Conservation (phyloP, 176 grass and related monocot species). For the Ensete glaucum region DNA sequence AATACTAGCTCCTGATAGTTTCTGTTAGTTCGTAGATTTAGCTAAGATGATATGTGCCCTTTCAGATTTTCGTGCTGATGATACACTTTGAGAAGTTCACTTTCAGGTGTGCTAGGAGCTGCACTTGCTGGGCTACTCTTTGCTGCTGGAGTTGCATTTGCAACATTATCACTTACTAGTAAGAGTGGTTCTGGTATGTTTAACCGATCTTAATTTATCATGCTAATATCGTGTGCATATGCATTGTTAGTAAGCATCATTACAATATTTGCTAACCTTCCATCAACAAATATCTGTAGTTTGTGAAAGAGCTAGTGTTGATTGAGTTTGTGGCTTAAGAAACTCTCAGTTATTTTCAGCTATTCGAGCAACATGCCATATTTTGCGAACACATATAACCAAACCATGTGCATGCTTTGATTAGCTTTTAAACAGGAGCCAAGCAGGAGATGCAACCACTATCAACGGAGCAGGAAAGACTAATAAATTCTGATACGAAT, state of each 20-base stretch:
- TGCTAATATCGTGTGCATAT: not conserved
- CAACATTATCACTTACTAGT: conserved; percentile 39
- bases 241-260: not conserved
- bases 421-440: conserved; percentile 33
- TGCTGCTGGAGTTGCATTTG: conserved; percentile 55
- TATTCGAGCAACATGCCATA: not conserved
- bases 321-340: not conserved
- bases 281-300: not conserved
- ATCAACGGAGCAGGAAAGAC: conserved; percentile 14
- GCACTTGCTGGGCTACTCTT: conserved; percentile 65
- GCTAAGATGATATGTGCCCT: not conserved
- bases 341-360: not conserved
- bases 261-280: not conserved
- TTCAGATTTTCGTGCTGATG: conserved; percentile 14
- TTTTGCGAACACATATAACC: not conserved
- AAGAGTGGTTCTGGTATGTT: conserved; percentile 30
- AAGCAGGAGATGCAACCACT: conserved; percentile 32
- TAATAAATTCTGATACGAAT: conserved; percentile 21
- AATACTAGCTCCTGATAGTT: not conserved
- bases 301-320: not conserved
- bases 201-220: not conserved
- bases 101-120: conserved; percentile 69
- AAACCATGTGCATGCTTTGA: not conserved
- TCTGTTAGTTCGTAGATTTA: not conserved
- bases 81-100: conserved; percentile 42